Base-by-base conservation (phyloP, 352 stramenopile genomes). In the Pythium coloratum region DNA sequence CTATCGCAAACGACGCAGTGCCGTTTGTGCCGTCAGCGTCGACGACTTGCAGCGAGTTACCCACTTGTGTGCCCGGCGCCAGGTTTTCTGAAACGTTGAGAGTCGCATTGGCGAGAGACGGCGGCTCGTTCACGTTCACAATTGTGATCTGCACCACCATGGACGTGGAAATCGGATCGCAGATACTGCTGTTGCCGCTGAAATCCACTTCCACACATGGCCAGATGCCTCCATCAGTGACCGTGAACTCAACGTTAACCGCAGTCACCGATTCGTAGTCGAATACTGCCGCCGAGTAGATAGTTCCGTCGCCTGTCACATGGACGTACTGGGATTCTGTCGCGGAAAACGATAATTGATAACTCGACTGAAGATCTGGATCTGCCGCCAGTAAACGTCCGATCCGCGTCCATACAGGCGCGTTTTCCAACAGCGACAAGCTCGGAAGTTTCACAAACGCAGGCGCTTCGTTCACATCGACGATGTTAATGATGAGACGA, bases 391-490 rank as follows among this genome's bases (percentile, higher is more conserved):
- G 13, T 2, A 86, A 40, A 16, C 67, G 63, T 1, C 78, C 81
- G n/a, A 90, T 81, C 16, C 60, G 34, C 1, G 67, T 77, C 5
- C 59, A 63, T 18, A 10, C 69, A 13, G 58, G 44, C 32, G 62
- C 51, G 55, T 88, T 90, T 50, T 90, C 81, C 2, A 61, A 3
- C 36, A 90, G 75, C n/a, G 55, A 59, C 5, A 86, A 56, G 0
- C 54, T 34, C 1, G 69, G 56, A n/a, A 71, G 73, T 8, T 74
- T 26, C 6, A 66, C 62, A 55, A 88, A 80, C 13, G 57, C 38
- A 13, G 81, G 76, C 0, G 76, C 42, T 59, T 90, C 81, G 50
- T 90, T 90, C 50, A 88, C 76, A 28, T 90, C 59, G 0, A 79
- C 30, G 24, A 89, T 66, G 2, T 65, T 69, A 0, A 88, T 59